phyloP scores from a whole-genome alignment of 208 protist genomes.

The Trypanosoma melophagium region DNA sequence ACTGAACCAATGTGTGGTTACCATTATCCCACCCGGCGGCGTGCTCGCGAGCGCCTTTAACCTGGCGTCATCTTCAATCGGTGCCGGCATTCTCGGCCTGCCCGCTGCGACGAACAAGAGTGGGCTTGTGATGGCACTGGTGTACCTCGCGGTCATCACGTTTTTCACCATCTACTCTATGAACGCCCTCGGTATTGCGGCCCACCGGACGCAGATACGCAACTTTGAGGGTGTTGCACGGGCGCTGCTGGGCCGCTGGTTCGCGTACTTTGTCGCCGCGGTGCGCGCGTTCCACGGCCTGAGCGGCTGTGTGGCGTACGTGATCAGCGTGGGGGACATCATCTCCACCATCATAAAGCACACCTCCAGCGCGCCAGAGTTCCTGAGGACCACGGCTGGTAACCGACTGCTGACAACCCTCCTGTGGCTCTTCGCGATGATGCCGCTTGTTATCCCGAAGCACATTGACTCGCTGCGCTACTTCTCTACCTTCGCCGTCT shows the following conservation, averaged over 20 bases:
- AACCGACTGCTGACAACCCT: constrained; percentile 10
- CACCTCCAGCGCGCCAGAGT: constrained; percentile 4
- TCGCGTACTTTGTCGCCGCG: constrained; percentile 22
- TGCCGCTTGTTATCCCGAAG: constrained; percentile 23
- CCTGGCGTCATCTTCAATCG: constrained; percentile 57
- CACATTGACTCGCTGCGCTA: constrained; percentile 37
- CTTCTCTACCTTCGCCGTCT: constrained; percentile 30
- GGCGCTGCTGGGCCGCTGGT: constrained; percentile 23
- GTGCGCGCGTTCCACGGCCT: constrained; percentile 36
- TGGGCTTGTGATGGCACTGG: constrained; percentile 40
- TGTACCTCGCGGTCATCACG: constrained; percentile 37
- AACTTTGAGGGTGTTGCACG: constrained; percentile 47
- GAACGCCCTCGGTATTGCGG: constrained; percentile 35
- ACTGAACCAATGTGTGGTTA: constrained; percentile 20
- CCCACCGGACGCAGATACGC: constrained; percentile 34
- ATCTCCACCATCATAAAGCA: constrained; percentile 17
- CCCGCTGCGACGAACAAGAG: constrained; percentile 37
- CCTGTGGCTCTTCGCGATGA: constrained; percentile 27
- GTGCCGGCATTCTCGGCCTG: constrained; percentile 52
- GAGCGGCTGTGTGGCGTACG: constrained; percentile 28
- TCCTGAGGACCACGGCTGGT: constrained; percentile 7
- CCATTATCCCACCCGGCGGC: constrained; percentile 51
- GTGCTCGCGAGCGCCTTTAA: constrained; percentile 49
- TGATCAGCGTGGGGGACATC: constrained; percentile 31
- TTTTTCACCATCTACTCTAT: constrained; percentile 45